Evolutionary conservation across 2,329 filamentous ascomycete genomes (phyloP).

Genomic region (Talaromyces islandicus): DNA sequence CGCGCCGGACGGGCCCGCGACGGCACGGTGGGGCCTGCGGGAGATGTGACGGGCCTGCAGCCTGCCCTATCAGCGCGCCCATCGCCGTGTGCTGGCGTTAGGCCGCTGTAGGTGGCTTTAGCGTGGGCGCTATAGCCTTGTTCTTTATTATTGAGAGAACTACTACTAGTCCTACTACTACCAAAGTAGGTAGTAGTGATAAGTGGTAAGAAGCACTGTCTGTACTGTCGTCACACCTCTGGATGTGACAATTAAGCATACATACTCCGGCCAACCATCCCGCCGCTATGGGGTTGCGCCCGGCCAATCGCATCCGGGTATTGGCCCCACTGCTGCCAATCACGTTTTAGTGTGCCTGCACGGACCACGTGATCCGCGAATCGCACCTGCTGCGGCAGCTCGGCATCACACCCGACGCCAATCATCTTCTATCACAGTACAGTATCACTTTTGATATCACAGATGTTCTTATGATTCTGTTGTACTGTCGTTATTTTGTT

Average conservation of each 20-base stretch:
- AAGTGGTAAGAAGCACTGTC: too few species aligned
- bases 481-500: too few species aligned
- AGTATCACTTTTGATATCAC: background rate
- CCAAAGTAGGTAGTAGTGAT: too few species aligned
- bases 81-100: conserved; percentile 10
- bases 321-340: background rate
- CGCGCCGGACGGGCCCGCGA: conserved; percentile 10
- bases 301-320: background rate
- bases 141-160: background rate
- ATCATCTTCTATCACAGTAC: too few species aligned
- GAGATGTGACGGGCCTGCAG: conserved; percentile 12
- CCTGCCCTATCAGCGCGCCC: conserved; percentile 11
- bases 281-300: background rate
- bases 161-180: background rate
- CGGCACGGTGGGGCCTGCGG: background rate
- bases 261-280: background rate
- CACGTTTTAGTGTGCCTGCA: background rate
- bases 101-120: conserved; percentile 1
- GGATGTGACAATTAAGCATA: background rate
- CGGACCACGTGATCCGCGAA: background rate
- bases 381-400: background rate
- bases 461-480: background rate
- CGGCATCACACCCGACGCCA: background rate
- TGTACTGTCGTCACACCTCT: too few species aligned
- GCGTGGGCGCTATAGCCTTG: background rate